Base-by-base conservation (phyloP, 2,329 filamentous ascomycete species). In the Calonectria hongkongensis region DNA sequence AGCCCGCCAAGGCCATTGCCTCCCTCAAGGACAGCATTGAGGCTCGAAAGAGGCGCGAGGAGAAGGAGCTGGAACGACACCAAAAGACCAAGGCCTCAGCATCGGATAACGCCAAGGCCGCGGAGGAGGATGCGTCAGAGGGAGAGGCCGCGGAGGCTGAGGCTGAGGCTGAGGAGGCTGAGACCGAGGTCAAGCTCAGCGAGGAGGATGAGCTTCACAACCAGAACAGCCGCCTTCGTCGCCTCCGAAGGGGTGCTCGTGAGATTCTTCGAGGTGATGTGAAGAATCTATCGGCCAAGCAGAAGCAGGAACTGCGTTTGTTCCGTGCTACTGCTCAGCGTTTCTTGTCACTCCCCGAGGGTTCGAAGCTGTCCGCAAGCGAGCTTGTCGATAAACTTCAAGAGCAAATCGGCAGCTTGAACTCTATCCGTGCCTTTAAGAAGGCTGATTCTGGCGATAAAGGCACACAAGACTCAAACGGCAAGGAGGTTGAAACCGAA, bases 251-350 rank as follows among this genome's bases (percentile, higher is more conserved):
- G 47, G 79, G 79, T n/a, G 81, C 82, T 33, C 82, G 81, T 75
- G 80, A 80, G 54, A 80, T 84, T 15, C 74, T 84, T 7, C 79
- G 82, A 70, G 86, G 88, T 12, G 87, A 89, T 72, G 86, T 88
- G 73, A 79, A 79, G 48, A 80, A 87, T 30, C 85, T 95, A 41
- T 89, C 89, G 39, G 94, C 91, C 67, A 93, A 92, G 82, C 91
- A 93, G 81, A 97, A 96, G 87, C 91, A 93, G 81, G 89, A 92
- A 67, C 88, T 97, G 67, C 93, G 95, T 64, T 86, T 89, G n/a
- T 94, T 97, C 85, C 87, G 93, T 73, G 89, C 89, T 78, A 87
- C 90, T 30, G 88, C 94, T 56, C 91, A 91, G 79, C 88, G 89
- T 56, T 89, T 93, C 54, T 87, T 96, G 48, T 78, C 81, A 30